phyloP scores from a whole-genome alignment of 495 filamentous ascomycete species.

The Elasticomyces elasticus region DNA sequence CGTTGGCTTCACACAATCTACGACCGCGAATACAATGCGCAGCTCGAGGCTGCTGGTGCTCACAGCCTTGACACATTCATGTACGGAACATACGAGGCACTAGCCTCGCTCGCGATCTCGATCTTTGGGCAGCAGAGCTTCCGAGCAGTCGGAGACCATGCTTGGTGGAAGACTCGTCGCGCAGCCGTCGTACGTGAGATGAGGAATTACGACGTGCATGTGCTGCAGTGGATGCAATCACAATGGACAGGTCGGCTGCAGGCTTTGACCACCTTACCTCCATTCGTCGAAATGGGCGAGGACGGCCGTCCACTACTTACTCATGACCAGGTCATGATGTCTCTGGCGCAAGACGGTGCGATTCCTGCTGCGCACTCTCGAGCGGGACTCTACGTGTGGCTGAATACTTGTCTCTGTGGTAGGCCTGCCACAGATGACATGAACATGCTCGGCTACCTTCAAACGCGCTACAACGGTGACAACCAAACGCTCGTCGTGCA shows the following conservation, averaged over 20 bases:
- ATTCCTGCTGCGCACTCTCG: conserved; percentile 64
- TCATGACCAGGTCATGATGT: conserved; percentile 17
- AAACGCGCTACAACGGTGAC: conserved; percentile 77
- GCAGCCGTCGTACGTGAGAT: conserved; percentile 4
- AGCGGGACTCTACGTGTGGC: conserved; percentile 84
- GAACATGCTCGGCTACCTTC: conserved; percentile 65
- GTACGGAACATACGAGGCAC: conserved; percentile 14
- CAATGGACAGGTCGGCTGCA: conserved; percentile 9
- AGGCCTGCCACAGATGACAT: conserved; percentile 76
- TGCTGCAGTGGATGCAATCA: conserved; percentile 20
- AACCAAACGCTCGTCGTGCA: conserved; percentile 64
- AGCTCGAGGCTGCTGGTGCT: conserved; percentile 11
- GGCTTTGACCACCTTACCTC: conserved; percentile 4
- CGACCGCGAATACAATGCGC: conserved; percentile 9
- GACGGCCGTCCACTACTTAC: conserved; percentile 12
- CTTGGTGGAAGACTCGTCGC: conserved; percentile 17
- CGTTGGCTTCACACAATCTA: conserved; percentile 6
- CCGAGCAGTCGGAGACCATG: neutral
- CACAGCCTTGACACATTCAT: conserved; percentile 3
- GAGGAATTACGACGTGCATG: conserved; percentile 14
- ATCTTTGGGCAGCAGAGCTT: conserved; percentile 8
- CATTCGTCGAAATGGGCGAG: conserved; percentile 17
- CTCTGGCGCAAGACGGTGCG: conserved; percentile 42
- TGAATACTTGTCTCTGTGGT: conserved; percentile 71
- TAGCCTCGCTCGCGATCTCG: conserved; percentile 3